Conservation (phyloP, 192 early-diverging fungal species). For the Mortierella hygrophila region DNA sequence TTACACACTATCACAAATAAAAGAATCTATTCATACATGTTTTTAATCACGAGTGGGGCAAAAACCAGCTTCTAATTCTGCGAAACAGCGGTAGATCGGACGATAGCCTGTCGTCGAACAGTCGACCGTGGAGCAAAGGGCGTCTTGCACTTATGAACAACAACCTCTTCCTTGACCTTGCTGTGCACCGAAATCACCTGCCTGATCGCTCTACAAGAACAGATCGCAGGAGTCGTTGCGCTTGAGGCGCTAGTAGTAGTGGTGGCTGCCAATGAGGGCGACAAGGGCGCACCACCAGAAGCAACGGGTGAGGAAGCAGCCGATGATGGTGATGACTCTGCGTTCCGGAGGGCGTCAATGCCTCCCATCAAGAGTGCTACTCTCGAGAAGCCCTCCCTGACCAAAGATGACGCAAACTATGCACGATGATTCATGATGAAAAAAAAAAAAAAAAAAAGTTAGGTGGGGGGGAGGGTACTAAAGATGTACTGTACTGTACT, state of each 20-base stretch:
- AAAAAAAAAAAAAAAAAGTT: no score
- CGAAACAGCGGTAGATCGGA: not conserved
- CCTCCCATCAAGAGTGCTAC: constrained; percentile 67
- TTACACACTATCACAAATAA: not conserved
- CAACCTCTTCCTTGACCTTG: constrained; percentile 40
- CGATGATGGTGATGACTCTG: constrained; percentile 1
- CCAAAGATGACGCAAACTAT: constrained; percentile 65
- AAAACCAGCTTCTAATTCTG: not conserved
- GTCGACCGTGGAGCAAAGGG: constrained; percentile 18
- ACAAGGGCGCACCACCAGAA: not conserved
- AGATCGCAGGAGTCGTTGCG: constrained; percentile 16
- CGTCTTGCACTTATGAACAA: constrained; percentile 50
- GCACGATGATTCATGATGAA: not conserved
- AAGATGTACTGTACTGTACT: not conserved
- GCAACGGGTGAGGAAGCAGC: not conserved
- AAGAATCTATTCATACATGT: not conserved
- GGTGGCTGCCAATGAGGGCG: not conserved
- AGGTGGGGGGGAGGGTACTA: not conserved
- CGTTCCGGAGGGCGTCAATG: constrained; percentile 59
- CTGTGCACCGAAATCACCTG: constrained; percentile 37
- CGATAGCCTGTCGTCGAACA: not conserved
- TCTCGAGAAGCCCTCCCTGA: constrained; percentile 56
- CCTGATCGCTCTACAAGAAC: constrained; percentile 38
- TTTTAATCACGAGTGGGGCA: not conserved
- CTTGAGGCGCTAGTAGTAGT: not conserved